Evolutionary conservation across 2,329 filamentous ascomycete genomes (phyloP).

Genomic region (Ascosphaera apis): DNA sequence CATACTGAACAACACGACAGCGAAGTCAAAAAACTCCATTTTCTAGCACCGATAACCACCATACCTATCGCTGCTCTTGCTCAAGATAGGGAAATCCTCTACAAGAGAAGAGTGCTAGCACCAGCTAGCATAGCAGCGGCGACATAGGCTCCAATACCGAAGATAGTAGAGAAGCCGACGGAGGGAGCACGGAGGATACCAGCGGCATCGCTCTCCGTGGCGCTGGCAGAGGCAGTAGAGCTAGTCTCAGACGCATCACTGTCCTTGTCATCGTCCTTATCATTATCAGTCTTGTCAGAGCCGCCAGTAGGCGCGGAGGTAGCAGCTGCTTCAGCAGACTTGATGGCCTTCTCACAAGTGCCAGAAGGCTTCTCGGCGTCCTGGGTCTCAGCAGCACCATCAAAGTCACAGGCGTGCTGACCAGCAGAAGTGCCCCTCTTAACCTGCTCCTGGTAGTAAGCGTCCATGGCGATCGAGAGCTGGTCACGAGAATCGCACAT

Average conservation of each 20-base stretch:
- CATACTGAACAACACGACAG: too few species aligned
- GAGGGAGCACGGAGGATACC: conserved; percentile 6
- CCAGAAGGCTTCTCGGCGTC: conserved; percentile 14
- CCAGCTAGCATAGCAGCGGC: conserved; percentile 21
- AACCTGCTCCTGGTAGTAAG: conserved; percentile 20
- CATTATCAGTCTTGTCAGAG: conserved; percentile 14
- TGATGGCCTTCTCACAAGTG: conserved; percentile 16
- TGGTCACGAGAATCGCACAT: conserved; percentile 22
- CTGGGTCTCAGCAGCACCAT: conserved; percentile 18
- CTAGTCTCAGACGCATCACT: conserved; percentile 7
- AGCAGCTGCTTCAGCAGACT: conserved; percentile 17
- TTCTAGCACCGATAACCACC: too few species aligned
- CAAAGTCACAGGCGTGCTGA: conserved; percentile 20
- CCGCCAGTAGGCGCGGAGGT: conserved; percentile 17
- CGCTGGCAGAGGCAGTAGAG: too few species aligned
- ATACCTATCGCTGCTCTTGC: too few species aligned
- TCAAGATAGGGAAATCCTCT: conserved; percentile 7
- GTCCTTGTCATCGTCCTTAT: conserved; percentile 6
- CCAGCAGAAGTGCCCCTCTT: conserved; percentile 11
- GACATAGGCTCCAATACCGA: conserved; percentile 22
- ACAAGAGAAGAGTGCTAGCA: conserved; percentile 25
- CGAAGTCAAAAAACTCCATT: too few species aligned
- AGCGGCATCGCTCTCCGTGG: conserved; percentile 5
- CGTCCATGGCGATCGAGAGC: conserved; percentile 22
- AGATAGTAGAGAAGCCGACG: conserved; percentile 13